A percentile compares a stretch with the other conserved stretches of the same genome.
Evolutionary conservation across 768 basidiomycete species (phyloP).

Genomic region (Tricholoma furcatifolium): DNA sequence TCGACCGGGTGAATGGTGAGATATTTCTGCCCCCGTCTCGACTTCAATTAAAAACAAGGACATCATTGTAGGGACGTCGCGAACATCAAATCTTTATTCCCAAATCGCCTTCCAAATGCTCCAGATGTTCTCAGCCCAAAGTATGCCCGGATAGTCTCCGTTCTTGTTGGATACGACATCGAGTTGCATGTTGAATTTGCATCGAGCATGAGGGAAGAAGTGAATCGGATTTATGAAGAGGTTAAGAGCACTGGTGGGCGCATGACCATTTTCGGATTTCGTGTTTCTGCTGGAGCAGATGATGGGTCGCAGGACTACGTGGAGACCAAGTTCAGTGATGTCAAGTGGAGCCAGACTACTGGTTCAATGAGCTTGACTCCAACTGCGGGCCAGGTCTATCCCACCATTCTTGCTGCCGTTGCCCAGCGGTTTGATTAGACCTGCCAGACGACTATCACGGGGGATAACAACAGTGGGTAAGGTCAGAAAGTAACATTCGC

Average conservation of each 20-base stretch:
- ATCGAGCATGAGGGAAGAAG: not conserved
- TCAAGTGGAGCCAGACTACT: slow-evolving; percentile 5
- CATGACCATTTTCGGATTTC: slow-evolving; percentile 8
- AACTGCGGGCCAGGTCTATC: slow-evolving; percentile 7
- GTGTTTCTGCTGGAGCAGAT: slow-evolving; percentile 3
- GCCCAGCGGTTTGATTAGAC: slow-evolving; percentile 3
- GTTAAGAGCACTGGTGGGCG: slow-evolving; percentile 4
- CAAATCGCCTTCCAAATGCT: slow-evolving; percentile 4
- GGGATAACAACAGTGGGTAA: too few relatives aligned
- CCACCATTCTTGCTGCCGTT: slow-evolving; percentile 9
- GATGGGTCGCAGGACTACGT: not conserved
- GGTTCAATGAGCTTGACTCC: slow-evolving; percentile 11
- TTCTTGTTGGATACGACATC: slow-evolving; percentile 9
- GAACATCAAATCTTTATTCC: slow-evolving; percentile 11
- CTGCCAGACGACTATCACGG: too few relatives aligned
- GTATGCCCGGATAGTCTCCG: slow-evolving; percentile 2
- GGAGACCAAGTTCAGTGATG: slow-evolving; percentile 5
- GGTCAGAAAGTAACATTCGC: too few relatives aligned
- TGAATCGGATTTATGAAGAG: slow-evolving; percentile 8
- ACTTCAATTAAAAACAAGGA: not conserved
- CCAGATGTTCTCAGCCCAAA: slow-evolving; percentile 10
- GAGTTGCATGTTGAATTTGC: slow-evolving; percentile 5
- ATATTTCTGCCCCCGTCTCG: not conserved
- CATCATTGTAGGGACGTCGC: not conserved
- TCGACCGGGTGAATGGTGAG: slow-evolving; percentile 6